Conservation (phyloP, 2,329 filamentous ascomycete species). For the Chaetomiaceae sp. region DNA sequence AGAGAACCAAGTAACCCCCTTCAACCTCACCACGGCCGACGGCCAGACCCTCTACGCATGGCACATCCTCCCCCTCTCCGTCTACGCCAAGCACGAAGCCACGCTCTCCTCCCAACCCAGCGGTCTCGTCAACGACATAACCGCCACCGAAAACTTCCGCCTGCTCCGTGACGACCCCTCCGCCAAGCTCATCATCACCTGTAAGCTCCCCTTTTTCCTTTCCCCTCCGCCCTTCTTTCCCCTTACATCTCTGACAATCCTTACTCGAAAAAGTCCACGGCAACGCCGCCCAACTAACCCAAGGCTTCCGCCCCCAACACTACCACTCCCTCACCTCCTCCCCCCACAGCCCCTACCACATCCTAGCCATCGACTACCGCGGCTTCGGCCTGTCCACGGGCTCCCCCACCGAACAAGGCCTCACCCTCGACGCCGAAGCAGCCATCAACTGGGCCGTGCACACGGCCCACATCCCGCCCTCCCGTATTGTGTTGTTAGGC, state of each 20-base stretch:
- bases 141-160: conserved; percentile 53
- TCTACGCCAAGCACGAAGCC: conserved; percentile 69
- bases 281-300: conserved; percentile 83
- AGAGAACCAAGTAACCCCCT: conserved; percentile 88
- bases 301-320: conserved; percentile 68
- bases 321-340: conserved; percentile 70
- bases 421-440: conserved; percentile 74
- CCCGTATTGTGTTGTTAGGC: conserved; percentile 74
- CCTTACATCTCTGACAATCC: not conserved
- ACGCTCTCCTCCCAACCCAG: conserved; percentile 50
- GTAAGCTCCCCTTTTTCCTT: conserved; percentile 34
- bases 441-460: conserved; percentile 68
- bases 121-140: conserved; percentile 51
- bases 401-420: conserved; percentile 71
- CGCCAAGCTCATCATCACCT: conserved; percentile 60
- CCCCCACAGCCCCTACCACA: conserved; percentile 69
- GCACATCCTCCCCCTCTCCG: conserved; percentile 78
- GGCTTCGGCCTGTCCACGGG: conserved; percentile 81
- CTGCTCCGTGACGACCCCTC: conserved; percentile 60
- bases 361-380: conserved; percentile 87
- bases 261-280: conserved; percentile 36
- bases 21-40: conserved; percentile 70
- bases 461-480: conserved; percentile 59
- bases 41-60: conserved; percentile 78
- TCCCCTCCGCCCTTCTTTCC: conserved; percentile 1